Evolutionary conservation across 1,284 basidiomycete species (phyloP).

Genomic region (Cutaneotrichosporon sp.): DNA sequence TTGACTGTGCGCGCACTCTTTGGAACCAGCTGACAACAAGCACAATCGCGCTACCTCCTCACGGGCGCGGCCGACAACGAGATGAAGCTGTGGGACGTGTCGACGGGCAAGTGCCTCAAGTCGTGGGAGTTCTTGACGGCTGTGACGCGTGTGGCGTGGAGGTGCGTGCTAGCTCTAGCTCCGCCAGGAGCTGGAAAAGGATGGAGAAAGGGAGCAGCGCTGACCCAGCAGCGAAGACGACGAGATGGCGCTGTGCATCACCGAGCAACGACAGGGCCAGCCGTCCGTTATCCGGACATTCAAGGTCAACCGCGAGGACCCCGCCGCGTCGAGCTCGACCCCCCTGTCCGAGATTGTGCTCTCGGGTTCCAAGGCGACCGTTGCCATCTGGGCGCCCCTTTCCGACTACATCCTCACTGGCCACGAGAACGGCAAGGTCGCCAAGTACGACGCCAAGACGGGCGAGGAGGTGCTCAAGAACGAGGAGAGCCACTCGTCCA

Average conservation of each 20-base stretch:
- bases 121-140: conserved; percentile 98
- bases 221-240: conserved; percentile 76
- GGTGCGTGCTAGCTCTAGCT: conserved; percentile 41
- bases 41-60: conserved; percentile 79
- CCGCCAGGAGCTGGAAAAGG: background rate
- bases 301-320: conserved; percentile 78
- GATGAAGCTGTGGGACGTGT: conserved; percentile 87
- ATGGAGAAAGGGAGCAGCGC: conserved; percentile 5
- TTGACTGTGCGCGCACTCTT: conserved; percentile 77
- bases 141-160: conserved; percentile 82
- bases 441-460: conserved; percentile 81
- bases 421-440: conserved; percentile 95
- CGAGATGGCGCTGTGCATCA: conserved; percentile 83
- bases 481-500: conserved; percentile 77
- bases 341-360: conserved; percentile 80
- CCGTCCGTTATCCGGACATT: conserved; percentile 68
- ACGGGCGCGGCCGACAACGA: conserved; percentile 87
- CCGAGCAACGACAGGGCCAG: conserved; percentile 94
- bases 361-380: conserved; percentile 91
- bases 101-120: conserved; percentile 85
- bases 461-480: conserved; percentile 75
- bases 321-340: conserved; percentile 60
- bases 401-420: conserved; percentile 83
- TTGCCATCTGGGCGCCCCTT: conserved; percentile 84
- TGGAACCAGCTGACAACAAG: conserved; percentile 55